A percentile compares a stretch with the other conserved stretches of the same genome.
Conservation (phyloP, 805 yeast species). For the Scheffersomyces coipomensis region DNA sequence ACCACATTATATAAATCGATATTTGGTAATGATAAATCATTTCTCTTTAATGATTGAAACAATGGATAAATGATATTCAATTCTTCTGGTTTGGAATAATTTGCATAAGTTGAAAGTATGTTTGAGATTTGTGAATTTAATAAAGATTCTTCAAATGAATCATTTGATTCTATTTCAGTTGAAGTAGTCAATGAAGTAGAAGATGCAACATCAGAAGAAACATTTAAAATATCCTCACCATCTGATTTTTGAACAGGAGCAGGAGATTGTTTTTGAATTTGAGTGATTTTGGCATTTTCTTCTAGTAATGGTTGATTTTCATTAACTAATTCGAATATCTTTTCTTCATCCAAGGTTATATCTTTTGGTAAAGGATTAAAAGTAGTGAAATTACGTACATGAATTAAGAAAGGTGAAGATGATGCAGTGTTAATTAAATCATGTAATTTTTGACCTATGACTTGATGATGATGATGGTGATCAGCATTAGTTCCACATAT, state of each 20-base stretch:
- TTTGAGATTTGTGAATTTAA: conserved; percentile 15
- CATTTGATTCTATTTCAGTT: not conserved
- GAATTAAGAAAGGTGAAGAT: not conserved
- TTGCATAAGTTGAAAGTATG: conserved; percentile 17
- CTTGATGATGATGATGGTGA: too few species aligned
- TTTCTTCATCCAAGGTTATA: not conserved
- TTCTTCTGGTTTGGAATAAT: conserved; percentile 16
- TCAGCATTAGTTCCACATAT: too few species aligned
- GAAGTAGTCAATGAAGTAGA: not conserved
- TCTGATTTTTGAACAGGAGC: not conserved
- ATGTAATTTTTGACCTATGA: not conserved
- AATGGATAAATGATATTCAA: conserved; percentile 36
- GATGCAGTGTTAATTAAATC: not conserved
- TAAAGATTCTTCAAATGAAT: not conserved
- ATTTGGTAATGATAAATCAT: conserved; percentile 44
- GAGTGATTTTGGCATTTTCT: too few species aligned
- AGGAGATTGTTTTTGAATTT: too few species aligned
- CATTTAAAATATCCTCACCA: not conserved
- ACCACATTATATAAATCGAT: conserved; percentile 53
- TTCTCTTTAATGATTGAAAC: conserved; percentile 40
- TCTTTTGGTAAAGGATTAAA: not conserved
- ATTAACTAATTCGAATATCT: not conserved
- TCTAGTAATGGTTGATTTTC: not conserved
- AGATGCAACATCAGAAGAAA: not conserved
- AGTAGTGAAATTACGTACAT: not conserved